Evolutionary conservation across 805 yeast species (phyloP).

Genomic region (Komagataella ulmi): DNA sequence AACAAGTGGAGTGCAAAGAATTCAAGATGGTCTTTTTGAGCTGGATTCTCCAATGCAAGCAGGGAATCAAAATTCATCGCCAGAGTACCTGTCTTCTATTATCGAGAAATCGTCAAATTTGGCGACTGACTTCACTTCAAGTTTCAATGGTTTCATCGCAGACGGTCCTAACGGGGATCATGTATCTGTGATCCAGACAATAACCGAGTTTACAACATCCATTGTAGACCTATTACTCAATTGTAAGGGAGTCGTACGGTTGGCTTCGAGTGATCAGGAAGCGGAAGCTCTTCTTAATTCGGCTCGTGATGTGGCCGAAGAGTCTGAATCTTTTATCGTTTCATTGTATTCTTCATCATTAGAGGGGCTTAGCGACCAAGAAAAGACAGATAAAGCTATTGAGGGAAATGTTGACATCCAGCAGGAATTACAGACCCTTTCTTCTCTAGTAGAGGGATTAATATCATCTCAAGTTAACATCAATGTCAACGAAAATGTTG

Average conservation of each 20-base stretch:
- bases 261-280: constrained; percentile 33
- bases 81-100: constrained; percentile 52
- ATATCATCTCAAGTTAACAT: constrained; percentile 11
- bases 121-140: constrained; percentile 71
- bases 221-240: constrained; percentile 51
- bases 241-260: constrained; percentile 54
- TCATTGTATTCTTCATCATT: constrained; percentile 42
- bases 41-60: constrained; percentile 72
- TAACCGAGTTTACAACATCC: constrained; percentile 49
- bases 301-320: constrained; percentile 45
- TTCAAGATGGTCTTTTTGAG: constrained; percentile 61
- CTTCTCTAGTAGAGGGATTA: constrained; percentile 41
- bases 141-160: constrained; percentile 61
- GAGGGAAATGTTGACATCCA: constrained; percentile 67
- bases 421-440: constrained; percentile 47
- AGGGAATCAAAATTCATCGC: constrained; percentile 66
- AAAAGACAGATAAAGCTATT: constrained; percentile 65
- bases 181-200: constrained; percentile 43
- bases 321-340: constrained; percentile 48
- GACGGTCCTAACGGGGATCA: constrained; percentile 65
- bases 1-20: constrained; percentile 51
- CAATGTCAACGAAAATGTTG: constrained; percentile 35
- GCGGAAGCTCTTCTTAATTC: constrained; percentile 34
- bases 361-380: constrained; percentile 39
- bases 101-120: constrained; percentile 56